Evolutionary conservation across 2,329 filamentous ascomycete species (phyloP), one percentile per base, ranked within the genome.

Genomic region (Exserohilum rostratum): DNA sequence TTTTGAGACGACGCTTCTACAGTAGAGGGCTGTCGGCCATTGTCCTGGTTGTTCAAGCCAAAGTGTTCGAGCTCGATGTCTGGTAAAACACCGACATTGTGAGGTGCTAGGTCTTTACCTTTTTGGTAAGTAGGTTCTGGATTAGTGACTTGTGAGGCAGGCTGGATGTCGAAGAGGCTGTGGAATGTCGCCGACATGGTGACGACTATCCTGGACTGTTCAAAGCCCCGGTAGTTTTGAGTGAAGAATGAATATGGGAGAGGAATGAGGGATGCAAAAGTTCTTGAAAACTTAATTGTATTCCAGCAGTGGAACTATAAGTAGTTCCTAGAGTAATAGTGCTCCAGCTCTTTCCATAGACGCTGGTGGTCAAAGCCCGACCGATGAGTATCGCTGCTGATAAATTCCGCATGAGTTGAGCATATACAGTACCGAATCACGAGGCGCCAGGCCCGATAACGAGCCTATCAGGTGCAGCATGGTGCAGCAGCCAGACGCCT

Each of bases 111-210:
- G 12, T 53, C 46, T 37, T 57, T 60, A 38, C 38, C 54, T 49
- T 73, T 72, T 34, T 68, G 69, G 47, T 58, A 68, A 37, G 75
- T 74, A 6, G 75, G 68, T 22, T 76, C 71, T 10, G 78, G 78
- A 30, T 68, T 77, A 22, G 73, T 53, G 34, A 80, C 65, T 4
- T 63, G 54, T 12, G 68, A 58, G 5, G 62, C 55, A 46, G 73
- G 71, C 35, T 81, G 77, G 22, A 82, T 74, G 40, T 78, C 72
- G 47, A 81, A 69, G 22, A 80, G 64, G 17, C 74, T 70, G 17
- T 76, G 76, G 20, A 81, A 67, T 60, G 61, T 18, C 56, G 69
- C 44, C 11, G 74, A 60, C 38, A 75, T 62, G 74, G 79, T 79
- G 15, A 33, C 73, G 54, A 27, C 31, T 6, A 3, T 44, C 22